These are phyloP conservation scores for Ceratobasidium sp. DNA, from an alignment of 1,284 basidiomycete species.

Conservation along the genomic window DNA sequence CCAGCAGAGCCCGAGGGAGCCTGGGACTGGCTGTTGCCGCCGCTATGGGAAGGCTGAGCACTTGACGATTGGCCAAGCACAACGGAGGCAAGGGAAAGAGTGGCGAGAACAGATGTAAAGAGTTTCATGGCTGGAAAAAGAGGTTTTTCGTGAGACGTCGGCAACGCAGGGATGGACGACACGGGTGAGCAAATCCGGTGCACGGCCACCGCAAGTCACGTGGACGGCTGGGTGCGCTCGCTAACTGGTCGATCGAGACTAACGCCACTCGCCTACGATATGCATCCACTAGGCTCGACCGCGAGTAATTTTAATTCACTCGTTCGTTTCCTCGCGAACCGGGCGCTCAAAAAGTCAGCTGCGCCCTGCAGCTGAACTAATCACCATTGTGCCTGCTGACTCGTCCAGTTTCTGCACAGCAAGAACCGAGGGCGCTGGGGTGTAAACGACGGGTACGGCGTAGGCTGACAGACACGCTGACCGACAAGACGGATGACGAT, in stretches of 20 bases:
- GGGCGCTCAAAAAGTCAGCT: background rate
- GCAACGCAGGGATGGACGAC: slow-evolving; percentile 3
- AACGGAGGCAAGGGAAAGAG: slow-evolving; percentile 21
- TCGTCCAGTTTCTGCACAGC: background rate
- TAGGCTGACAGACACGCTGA: background rate
- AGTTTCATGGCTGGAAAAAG: slow-evolving; percentile 11
- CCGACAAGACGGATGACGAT: background rate
- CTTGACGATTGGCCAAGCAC: slow-evolving; percentile 15
- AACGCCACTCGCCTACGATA: background rate
- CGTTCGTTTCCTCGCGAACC: background rate
- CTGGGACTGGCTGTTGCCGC: slow-evolving; percentile 1
- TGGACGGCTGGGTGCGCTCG: background rate
- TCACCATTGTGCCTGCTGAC: background rate
- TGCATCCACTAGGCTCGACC: background rate
- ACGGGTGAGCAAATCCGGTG: slow-evolving; percentile 1
- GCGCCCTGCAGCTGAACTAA: background rate
- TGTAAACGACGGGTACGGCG: slow-evolving; percentile 10
- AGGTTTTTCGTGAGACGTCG: slow-evolving; percentile 11
- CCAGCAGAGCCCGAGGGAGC: slow-evolving; percentile 2
- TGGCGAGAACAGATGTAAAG: background rate
- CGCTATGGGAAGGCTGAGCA: background rate
- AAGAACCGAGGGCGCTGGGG: background rate
- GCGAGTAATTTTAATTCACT: background rate
- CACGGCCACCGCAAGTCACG: slow-evolving; percentile 15
- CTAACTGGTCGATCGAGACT: background rate